Evolutionary conservation across 495 filamentous ascomycete species (phyloP), one percentile per base, ranked within the genome.

Genomic region (Pseudomonodictys pantanalensis): DNA sequence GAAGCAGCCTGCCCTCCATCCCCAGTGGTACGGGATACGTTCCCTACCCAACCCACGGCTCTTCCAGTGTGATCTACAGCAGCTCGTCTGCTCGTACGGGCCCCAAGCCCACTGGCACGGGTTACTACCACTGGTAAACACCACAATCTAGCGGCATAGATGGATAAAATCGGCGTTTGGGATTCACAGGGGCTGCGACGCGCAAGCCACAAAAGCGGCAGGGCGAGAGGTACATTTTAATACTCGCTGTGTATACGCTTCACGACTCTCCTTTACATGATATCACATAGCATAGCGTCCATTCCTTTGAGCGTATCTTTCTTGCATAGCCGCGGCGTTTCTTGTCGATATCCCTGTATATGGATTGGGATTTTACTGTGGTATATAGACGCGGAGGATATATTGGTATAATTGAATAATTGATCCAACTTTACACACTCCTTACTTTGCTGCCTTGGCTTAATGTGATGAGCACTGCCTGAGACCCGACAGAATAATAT

Each of bases 371-470:
- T 22, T 9, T 46, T 46, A 20, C 1, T 29, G 18, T 38, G 32
- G 18, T 6, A 11, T 6, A 29, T 29, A 32, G 39, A 24, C 3
- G 25, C 25, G 26, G 15, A 32, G 33, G 18, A 22, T 35, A 28
- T 28, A 26, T 29, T 33, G 7, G 9, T 54, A 48, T 29, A 50
- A 33, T 52, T 38, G 6, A 51, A 63, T 56, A 58, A 32, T 58
- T n/a, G n/a, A 65, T 54, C 61, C 29, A 65, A 65, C 61, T 65
- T 55, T 23, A 48, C 26, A 59, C 61, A 39, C 61, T 65, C 61
- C 56, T 59, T 62, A 33, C n/a, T 39, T 26, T 49, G 10, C 30
- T 52, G 28, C 4, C 3, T 41, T 12, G 15, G 38, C 38, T 5
- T 41, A n/a, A 12, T 5, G 38, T 41, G 20, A 41, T 5, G 3